Conservation (phyloP, 345 rosid species). For the Theobroma cacao region DNA sequence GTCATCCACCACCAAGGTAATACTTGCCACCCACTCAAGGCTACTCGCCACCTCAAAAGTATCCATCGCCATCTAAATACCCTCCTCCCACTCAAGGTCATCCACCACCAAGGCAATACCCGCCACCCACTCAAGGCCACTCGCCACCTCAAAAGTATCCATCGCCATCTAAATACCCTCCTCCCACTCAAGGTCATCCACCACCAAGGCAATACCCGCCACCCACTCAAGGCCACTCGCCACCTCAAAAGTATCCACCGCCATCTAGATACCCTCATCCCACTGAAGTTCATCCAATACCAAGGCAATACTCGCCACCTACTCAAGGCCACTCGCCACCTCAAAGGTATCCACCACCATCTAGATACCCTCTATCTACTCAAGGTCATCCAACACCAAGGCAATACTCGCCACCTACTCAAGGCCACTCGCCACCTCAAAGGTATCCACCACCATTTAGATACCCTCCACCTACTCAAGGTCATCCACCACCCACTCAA, state of each 20-base stretch:
- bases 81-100: not conserved
- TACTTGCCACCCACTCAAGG: no score
- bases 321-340: not conserved
- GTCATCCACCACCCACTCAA: slow-evolving; percentile 1
- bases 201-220: not conserved
- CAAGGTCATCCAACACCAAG: not conserved
- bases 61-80: slow-evolving; percentile 21
- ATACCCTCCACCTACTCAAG: slow-evolving; percentile 5
- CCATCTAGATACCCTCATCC: not conserved
- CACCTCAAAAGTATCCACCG: slow-evolving; percentile 7
- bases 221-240: slow-evolving; percentile 7
- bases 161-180: not conserved
- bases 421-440: not conserved
- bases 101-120: not conserved
- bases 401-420: not conserved
- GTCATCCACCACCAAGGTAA: not conserved
- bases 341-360: not conserved
- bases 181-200: not conserved
- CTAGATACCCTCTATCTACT: not conserved
- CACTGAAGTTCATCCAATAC: not conserved
- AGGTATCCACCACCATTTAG: slow-evolving; percentile 16
- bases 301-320: not conserved
- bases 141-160: no score
- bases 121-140: no score
- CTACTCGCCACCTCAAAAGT: not conserved